Percentiles rank a stretch among this genome's conserved stretches.
phyloP scores from a whole-genome alignment of 768 basidiomycete species.

The Collybia mongolica region DNA sequence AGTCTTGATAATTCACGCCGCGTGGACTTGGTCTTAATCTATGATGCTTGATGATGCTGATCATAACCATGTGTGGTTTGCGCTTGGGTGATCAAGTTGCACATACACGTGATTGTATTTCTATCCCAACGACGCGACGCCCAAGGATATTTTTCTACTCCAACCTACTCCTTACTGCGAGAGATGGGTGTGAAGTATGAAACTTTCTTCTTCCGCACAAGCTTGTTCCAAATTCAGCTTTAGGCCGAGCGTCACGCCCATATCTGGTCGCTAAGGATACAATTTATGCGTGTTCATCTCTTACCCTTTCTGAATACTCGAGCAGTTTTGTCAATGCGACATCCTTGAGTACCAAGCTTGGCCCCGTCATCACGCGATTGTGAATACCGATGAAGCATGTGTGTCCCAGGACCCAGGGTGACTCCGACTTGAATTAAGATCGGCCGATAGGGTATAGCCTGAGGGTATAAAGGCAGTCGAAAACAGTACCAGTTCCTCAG shows the following conservation, averaged over 20 bases:
- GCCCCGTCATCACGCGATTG: not conserved
- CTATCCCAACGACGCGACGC: conserved; percentile 41
- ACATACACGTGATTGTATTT: conserved; percentile 20
- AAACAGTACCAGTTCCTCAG: not conserved
- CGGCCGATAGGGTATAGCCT: not conserved
- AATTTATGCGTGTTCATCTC: no score
- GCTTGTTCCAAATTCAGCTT: no score
- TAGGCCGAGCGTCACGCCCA: no score
- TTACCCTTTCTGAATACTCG: not conserved
- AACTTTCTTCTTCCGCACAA: no score
- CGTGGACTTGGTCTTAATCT: not conserved
- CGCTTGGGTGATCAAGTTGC: not conserved
- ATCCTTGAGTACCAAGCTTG: not conserved
- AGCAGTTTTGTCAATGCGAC: not conserved
- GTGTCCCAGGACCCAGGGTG: not conserved
- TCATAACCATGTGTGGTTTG: not conserved
- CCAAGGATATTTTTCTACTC: not conserved
- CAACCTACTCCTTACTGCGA: not conserved
- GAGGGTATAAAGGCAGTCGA: not conserved
- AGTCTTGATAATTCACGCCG: not conserved
- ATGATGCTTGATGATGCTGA: not conserved
- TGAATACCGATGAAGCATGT: conserved; percentile 1
- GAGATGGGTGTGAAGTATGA: no score
- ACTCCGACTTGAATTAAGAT: not conserved
- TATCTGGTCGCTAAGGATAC: no score